A percentile compares a stretch with the other conserved stretches of the same genome.
These are phyloP conservation scores for Verticillium longisporum DNA, from an alignment of 2,329 filamentous ascomycete genomes.

Conservation along the genomic window DNA sequence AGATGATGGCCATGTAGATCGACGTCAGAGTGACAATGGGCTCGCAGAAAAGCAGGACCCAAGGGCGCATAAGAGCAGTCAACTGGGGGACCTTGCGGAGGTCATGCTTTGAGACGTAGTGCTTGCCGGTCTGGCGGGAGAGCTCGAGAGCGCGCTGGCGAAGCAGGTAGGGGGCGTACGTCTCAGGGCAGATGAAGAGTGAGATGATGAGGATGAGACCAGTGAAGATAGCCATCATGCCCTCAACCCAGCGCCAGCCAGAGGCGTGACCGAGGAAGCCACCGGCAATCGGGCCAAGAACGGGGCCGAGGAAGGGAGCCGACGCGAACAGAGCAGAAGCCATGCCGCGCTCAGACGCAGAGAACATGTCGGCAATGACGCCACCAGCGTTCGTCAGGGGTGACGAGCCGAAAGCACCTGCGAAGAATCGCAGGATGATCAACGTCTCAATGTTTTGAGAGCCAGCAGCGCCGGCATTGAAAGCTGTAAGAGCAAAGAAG, in stretches of 20 bases:
- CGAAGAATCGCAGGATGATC: conserved; percentile 63
- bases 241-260: conserved; percentile 61
- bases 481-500: conserved; percentile 50
- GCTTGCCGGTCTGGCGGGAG: conserved; percentile 44
- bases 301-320: conserved; percentile 58
- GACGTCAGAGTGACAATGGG: conserved; percentile 59
- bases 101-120: conserved; percentile 45
- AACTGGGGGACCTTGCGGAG: conserved; percentile 32
- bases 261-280: conserved; percentile 53
- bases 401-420: conserved; percentile 55
- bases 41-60: conserved; percentile 58
- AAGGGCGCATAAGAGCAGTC: conserved; percentile 53
- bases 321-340: conserved; percentile 55
- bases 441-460: conserved; percentile 51
- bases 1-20: conserved; percentile 57
- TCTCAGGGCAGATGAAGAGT: conserved; percentile 46
- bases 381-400: conserved; percentile 57
- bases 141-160: conserved; percentile 43
- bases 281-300: conserved; percentile 52
- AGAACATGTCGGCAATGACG: conserved; percentile 58
- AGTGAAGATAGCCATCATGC: conserved; percentile 54
- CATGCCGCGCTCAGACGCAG: conserved; percentile 44
- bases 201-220: conserved; percentile 49
- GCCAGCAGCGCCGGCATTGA: conserved; percentile 54
- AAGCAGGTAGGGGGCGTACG: conserved; percentile 52